Evolutionary conservation across 768 basidiomycete species (phyloP), one percentile per base, ranked within the genome.

Genomic region (Rhodotorula sphaerocarpa): DNA sequence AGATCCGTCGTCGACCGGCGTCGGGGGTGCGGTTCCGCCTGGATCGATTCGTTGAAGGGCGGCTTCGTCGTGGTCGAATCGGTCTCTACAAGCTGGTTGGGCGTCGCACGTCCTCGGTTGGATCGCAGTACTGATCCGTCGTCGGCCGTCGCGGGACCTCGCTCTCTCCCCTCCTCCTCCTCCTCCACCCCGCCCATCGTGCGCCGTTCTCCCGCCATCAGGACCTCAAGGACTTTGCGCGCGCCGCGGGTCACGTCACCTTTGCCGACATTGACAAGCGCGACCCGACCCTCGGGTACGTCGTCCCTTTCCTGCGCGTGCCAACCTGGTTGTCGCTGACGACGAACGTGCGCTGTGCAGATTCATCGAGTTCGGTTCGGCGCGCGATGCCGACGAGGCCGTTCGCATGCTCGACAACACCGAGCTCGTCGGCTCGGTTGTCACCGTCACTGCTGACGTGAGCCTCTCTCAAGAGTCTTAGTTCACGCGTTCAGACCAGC

Each of bases 151-250:
- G 7, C 51, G 15, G 54, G 41, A 63, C 20, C 36, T 33, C 27
- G 36, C 16, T 33, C 31, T 31, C 18, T 11, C 23, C 43, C 20
- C 23, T 33, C 31, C 51, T 0, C 15, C 23, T 30, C 31, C 25
- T n/a, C 28, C n/a, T 28, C 51, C 21, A 20, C 23, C 25, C 52
- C 25, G 39, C 14, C 46, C 14, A 43, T 50, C 27, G 11, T 2
- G 15, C 18, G 56, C 56, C 57, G 41, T 73, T n/a, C n/a, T n/a
- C n/a, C n/a, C n/a, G n/a, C n/a, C n/a, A n/a, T n/a, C n/a, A 97
- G 93, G 93, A 97, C 75, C 79, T 97, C 75, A 97, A 97, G 77
- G 93, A 97, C 74, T 96, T 92, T 65, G 93, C 91, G 70, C 88
- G 93, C 65, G 86, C 90, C 73, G 88, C 88, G 53, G 91, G 90